A percentile compares a stretch with the other conserved stretches of the same genome.
phyloP scores from a whole-genome alignment of 2,329 filamentous ascomycete species.

The Alternaria conjuncta region DNA sequence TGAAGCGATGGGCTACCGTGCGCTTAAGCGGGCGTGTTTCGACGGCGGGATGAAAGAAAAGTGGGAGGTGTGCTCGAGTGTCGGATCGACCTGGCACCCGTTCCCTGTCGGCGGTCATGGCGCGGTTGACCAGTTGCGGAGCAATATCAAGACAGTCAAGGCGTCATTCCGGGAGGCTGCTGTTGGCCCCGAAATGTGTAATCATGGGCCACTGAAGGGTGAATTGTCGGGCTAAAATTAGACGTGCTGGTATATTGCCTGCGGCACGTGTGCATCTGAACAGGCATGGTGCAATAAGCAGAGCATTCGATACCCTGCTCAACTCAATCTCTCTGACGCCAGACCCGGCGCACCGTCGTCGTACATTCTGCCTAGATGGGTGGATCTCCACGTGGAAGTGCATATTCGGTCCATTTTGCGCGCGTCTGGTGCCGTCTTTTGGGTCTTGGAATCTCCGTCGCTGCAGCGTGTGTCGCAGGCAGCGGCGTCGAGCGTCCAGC shows the following conservation, averaged over 20 bases:
- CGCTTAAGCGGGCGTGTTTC: constrained; percentile 34
- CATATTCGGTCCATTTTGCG: constrained; percentile 25
- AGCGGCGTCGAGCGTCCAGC: background rate
- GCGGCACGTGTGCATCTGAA: constrained; percentile 43
- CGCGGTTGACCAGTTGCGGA: constrained; percentile 16
- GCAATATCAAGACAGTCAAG: constrained; percentile 15
- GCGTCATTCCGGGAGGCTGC: constrained; percentile 23
- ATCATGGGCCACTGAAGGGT: constrained; percentile 17
- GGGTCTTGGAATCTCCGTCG: constrained; percentile 3
- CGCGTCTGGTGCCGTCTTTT: constrained; percentile 25
- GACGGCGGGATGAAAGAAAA: constrained; percentile 20
- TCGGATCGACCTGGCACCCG: constrained; percentile 21
- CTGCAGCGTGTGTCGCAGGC: constrained; percentile 3
- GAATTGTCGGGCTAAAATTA: constrained; percentile 40
- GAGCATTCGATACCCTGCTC: constrained; percentile 19
- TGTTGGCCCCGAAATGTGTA: constrained; percentile 32
- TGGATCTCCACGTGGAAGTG: constrained; percentile 45
- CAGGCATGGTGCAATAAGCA: constrained; percentile 37
- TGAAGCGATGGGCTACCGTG: constrained; percentile 26
- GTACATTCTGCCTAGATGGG: constrained; percentile 28
- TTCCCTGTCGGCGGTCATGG: constrained; percentile 29
- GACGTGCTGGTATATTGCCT: constrained; percentile 39
- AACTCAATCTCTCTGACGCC: constrained; percentile 31
- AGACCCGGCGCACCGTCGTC: constrained; percentile 30
- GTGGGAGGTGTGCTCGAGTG: constrained; percentile 11